Evolutionary conservation across 2,329 filamentous ascomycete genomes (phyloP), one percentile per base, ranked within the genome.

Genomic region (Aspergillus piperis): DNA sequence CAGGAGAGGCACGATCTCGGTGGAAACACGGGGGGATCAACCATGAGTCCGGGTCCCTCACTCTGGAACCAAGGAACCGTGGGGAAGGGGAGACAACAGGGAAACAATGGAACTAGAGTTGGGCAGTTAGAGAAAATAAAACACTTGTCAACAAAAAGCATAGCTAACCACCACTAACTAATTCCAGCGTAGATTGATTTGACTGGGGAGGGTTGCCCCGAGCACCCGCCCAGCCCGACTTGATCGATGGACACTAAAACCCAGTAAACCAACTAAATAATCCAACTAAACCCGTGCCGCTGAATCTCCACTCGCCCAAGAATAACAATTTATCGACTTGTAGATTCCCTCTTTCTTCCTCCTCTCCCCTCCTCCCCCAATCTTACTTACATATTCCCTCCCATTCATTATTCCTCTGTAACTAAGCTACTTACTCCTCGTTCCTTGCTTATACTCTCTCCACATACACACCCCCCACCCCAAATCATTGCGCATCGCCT

Each of bases 151-250:
- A 36, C 32, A 36, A 11, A 36, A 36, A 36, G 32, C 13, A 36
- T 36, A 36, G 30, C 6, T 27, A 27, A 6, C 27, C 3, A 30
- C 27, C 11, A 36, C 11, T 36, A 36, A 36, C 32, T 13, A 36
- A 36, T 13, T 36, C 32, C 11, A 36, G 32, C 32, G 32, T 36
- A 36, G 32, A 36, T 36, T 36, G 41, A 23, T 44, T 42, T 30
- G 32, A 36, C 17, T 44, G 41, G 41, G 59, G 62, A 30, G 27
- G 61, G 65, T 67, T 67, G 63, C 66, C 66, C 64, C 61, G 66
- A 68, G 61, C 66, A 66, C 61, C 64, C 57, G 55, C 47, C 60
- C 60, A 61, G 32, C 32, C 32, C 11, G 32, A 58, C 59, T 59
- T 49, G 32, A 62, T 60, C 50, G 55, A 62, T 58, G 11, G 32